These are phyloP conservation scores for Artemisia tridentata DNA, from an alignment of 129 eudicot genomes.

Conservation along the genomic window DNA sequence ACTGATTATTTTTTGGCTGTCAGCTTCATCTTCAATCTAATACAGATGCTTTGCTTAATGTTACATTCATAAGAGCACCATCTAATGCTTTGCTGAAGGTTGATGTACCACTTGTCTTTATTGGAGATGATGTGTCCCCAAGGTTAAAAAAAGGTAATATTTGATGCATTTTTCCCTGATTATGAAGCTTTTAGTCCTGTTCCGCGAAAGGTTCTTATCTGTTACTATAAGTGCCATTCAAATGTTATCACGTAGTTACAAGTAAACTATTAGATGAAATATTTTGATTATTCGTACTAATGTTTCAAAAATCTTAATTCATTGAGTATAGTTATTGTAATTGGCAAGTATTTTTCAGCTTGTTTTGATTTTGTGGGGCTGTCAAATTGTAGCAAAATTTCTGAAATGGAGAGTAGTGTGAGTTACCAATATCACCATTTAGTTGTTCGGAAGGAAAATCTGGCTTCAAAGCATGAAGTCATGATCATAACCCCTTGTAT, in stretches of 20 bases:
- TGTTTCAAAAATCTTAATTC: not conserved
- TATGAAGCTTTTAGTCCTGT: not conserved
- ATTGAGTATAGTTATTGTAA: not conserved
- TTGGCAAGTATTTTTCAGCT: not conserved
- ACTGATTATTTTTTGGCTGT: not conserved
- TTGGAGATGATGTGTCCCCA: constrained; percentile 95
- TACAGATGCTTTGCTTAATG: constrained; percentile 77
- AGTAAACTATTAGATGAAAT: not conserved
- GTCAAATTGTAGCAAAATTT: not conserved
- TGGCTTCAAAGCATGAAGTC: not conserved
- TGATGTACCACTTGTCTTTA: constrained; percentile 90
- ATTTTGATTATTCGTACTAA: not conserved
- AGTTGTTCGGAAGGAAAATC: not conserved
- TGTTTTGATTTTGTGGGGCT: not conserved
- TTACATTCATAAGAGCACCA: constrained; percentile 93
- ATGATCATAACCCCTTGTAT: not conserved
- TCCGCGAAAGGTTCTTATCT: not conserved
- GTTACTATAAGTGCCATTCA: not conserved
- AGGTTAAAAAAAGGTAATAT: constrained; percentile 83
- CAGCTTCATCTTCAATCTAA: constrained; percentile 89
- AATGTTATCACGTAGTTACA: not conserved
- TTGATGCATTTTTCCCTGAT: not conserved
- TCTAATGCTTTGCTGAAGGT: constrained; percentile 78
- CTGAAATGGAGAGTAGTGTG: not conserved
- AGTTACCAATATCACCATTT: not conserved